Percentiles rank a stretch among this genome's conserved stretches.
Evolutionary conservation across 352 stramenopile species (phyloP).

Genomic region (Globisporangium spinosum): DNA sequence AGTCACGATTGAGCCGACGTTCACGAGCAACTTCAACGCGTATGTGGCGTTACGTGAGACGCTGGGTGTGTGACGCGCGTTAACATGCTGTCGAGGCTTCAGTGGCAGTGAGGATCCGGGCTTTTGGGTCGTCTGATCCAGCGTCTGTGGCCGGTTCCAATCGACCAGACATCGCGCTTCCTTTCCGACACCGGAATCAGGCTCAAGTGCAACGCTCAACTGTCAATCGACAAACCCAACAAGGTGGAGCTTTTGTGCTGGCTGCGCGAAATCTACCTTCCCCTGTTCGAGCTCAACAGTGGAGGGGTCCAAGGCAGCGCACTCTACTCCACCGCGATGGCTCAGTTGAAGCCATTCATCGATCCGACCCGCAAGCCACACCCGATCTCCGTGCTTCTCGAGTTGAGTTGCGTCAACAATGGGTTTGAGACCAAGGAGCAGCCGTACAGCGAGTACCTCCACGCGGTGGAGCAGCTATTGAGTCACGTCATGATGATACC

Average conservation of each 20-base stretch:
- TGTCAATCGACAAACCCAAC: neutral
- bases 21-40: neutral
- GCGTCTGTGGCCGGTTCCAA: neutral
- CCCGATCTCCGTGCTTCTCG: neutral
- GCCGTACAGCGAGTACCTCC: neutral
- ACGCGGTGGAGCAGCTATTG: neutral
- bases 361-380: neutral
- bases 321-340: neutral
- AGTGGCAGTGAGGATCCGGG: neutral
- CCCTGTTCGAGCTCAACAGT: neutral
- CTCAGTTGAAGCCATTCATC: neutral
- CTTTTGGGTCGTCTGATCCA: neutral
- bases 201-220: neutral
- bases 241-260: neutral
- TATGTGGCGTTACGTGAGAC: neutral
- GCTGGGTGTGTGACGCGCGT: neutral
- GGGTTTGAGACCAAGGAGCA: neutral
- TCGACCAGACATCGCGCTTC: neutral
- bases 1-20: neutral
- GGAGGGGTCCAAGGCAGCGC: neutral
- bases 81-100: neutral
- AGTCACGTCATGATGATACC: neutral
- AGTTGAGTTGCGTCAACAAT: neutral
- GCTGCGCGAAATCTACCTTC: neutral
- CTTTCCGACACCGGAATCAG: neutral